Base-by-base conservation (phyloP, 1,284 basidiomycete species). In the Somion occarium region DNA sequence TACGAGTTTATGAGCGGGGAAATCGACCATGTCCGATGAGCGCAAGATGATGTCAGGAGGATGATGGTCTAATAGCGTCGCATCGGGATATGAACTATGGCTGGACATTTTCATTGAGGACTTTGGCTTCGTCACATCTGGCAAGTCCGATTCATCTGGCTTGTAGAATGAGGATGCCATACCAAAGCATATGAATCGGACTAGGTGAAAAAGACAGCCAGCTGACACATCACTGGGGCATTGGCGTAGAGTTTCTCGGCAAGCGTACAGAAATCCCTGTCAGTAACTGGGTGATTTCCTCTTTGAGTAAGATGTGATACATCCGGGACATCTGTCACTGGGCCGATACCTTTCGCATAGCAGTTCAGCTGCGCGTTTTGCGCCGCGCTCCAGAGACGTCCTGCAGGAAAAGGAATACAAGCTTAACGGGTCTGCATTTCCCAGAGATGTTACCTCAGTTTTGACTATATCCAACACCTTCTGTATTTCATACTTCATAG, bases 401-500 rank as follows among this genome's bases (percentile, higher is more conserved):
- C 60, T 61, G 45, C 64, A 58, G 7, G 71, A 68, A 41, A 75
- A 59, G 13, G 66, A 64, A 47, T 71, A 73, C 3, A 68, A 53
- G 12, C 61, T 62, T n/a, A 73, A 41, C 0, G 74, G 64, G 5
- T 67, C 64, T 13, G 53, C 55, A 12, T 56, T 49, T 13, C 69
- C 41, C 43, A 70, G 61, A 0, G 52, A 52, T 0, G 59, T 48
- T 1, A 63, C 44, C 30, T 57, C n/a, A 55, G 62, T 25, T 18
- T 51, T 56, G 22, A 53, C 46, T 26, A 53, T 45, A 2, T 52
- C 48, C 25, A 55, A 42, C 1, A 54, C 54, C 23, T 57, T 42
- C 43, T 66, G 63, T 67, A 73, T 72, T 20, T 60, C 59, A 26
- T 74, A 73, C 49, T 74, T 75, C 18, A 62, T 48, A 2, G 67